phyloP scores from a whole-genome alignment of 2,329 filamentous ascomycete species.

The Fusarium acutatum region DNA sequence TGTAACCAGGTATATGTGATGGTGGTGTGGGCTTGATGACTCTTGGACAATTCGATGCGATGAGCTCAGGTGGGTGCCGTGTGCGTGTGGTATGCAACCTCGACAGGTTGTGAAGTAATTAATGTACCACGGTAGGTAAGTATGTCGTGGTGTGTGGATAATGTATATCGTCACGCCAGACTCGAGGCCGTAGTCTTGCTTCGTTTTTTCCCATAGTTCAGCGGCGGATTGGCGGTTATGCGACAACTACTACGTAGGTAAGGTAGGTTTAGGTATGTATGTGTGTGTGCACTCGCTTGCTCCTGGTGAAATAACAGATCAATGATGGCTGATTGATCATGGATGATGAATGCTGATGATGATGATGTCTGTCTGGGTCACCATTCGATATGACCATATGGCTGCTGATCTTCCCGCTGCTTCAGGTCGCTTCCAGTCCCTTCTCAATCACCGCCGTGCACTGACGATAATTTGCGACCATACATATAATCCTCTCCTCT shows the following conservation, averaged over 20 bases:
- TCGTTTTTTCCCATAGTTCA: conserved; percentile 23
- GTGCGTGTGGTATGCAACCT: neutral
- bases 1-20: conserved; percentile 19
- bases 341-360: conserved; percentile 31
- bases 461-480: neutral
- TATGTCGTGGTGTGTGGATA: conserved; percentile 3
- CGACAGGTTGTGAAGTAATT: neutral
- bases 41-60: neutral
- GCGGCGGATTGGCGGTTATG: conserved; percentile 14
- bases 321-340: conserved; percentile 29
- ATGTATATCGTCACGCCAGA: conserved; percentile 18
- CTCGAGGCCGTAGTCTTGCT: conserved; percentile 26
- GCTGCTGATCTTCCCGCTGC: conserved; percentile 27
- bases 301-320: conserved; percentile 1
- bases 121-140: neutral
- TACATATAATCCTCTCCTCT: neutral
- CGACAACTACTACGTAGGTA: neutral
- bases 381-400: conserved; percentile 11
- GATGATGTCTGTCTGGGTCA: neutral
- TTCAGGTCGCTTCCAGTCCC: conserved; percentile 23
- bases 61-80: neutral
- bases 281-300: neutral
- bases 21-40: conserved; percentile 20
- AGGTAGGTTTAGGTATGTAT: neutral
- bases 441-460: neutral